Conservation (phyloP, 2,329 filamentous ascomycete species). For the Cordyceps pruinosa region DNA sequence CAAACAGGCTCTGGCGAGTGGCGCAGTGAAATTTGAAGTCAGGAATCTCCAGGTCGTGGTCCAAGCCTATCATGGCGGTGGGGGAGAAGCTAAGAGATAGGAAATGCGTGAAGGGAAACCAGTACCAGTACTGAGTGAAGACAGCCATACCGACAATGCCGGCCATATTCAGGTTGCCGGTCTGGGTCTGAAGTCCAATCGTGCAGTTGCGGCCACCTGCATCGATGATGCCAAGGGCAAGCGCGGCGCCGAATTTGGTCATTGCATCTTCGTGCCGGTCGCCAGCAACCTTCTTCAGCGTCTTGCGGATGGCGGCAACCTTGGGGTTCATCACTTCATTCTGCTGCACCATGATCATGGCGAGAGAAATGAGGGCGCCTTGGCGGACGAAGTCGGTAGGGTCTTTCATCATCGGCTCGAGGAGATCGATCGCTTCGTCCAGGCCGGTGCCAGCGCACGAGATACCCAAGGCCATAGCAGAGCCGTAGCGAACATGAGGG, state of each 20-base stretch:
- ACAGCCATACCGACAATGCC: slow-evolving; percentile 97
- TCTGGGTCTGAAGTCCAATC: slow-evolving; percentile 94
- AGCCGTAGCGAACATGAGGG: slow-evolving; percentile 94
- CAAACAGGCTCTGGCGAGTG: slow-evolving; percentile 88
- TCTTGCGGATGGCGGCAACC: slow-evolving; percentile 83
- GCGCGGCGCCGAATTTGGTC: slow-evolving; percentile 95
- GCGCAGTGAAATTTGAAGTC: slow-evolving; percentile 95
- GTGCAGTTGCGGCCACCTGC: slow-evolving; percentile 97
- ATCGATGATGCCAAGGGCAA: slow-evolving; percentile 95
- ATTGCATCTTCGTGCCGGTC: slow-evolving; percentile 98
- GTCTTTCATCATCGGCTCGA: slow-evolving; percentile 99
- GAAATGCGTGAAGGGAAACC: slow-evolving; percentile 99
- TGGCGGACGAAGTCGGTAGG: slow-evolving; percentile 97
- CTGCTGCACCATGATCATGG: slow-evolving; percentile 99
- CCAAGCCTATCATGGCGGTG: slow-evolving; percentile 89
- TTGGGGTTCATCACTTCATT: slow-evolving; percentile 99
- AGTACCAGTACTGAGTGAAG: slow-evolving; percentile 99
- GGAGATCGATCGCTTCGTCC: slow-evolving; percentile 89
- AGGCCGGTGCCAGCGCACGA: slow-evolving; percentile 94
- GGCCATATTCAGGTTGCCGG: slow-evolving; percentile 96
- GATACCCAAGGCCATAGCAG: slow-evolving; percentile 96
- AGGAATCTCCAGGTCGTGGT: slow-evolving; percentile 88
- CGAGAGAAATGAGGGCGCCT: slow-evolving; percentile 84
- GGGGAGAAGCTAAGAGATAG: slow-evolving; percentile 93
- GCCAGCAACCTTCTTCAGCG: slow-evolving; percentile 84